These are phyloP conservation scores for Xylaria multiplex DNA, from an alignment of 2,329 filamentous ascomycete genomes.

Conservation along the genomic window DNA sequence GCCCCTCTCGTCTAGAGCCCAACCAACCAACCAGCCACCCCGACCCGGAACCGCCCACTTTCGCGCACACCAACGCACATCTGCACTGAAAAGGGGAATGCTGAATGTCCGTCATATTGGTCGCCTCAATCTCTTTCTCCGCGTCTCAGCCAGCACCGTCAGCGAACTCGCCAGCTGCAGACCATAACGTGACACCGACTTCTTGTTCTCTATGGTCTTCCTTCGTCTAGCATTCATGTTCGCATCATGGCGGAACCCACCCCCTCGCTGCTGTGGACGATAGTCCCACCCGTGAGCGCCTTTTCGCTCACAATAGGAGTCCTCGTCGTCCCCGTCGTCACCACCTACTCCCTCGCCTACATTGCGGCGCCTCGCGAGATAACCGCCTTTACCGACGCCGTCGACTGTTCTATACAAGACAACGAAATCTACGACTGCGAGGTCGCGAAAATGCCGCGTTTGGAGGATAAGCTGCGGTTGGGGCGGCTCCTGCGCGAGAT, in stretches of 20 bases:
- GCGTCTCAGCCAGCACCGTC: slow-evolving; percentile 7
- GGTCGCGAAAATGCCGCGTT: slow-evolving; percentile 64
- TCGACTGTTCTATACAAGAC: slow-evolving; percentile 70
- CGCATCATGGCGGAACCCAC: slow-evolving; percentile 59
- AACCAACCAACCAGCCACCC: slow-evolving; percentile 36
- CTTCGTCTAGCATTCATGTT: slow-evolving; percentile 34
- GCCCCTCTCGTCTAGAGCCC: slow-evolving; percentile 31
- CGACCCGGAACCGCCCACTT: slow-evolving; percentile 23
- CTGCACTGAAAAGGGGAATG: slow-evolving; percentile 35
- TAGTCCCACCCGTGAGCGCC: slow-evolving; percentile 67
- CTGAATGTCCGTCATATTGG: slow-evolving; percentile 37
- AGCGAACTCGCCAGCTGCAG: slow-evolving; percentile 23
- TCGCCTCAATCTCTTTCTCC: slow-evolving; percentile 25
- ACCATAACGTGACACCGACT: slow-evolving; percentile 34
- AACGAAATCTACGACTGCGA: slow-evolving; percentile 73
- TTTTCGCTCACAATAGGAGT: slow-evolving; percentile 66
- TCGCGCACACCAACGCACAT: slow-evolving; percentile 34
- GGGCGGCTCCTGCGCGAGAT: slow-evolving; percentile 69
- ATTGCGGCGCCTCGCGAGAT: slow-evolving; percentile 67
- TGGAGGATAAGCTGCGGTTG: slow-evolving; percentile 71
- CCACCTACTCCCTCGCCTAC: slow-evolving; percentile 66
- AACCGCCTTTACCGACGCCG: slow-evolving; percentile 65
- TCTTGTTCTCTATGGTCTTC: slow-evolving; percentile 38
- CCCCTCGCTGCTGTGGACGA: slow-evolving; percentile 64
- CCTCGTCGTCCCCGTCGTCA: slow-evolving; percentile 61